These are phyloP conservation scores for Suhomyces anneliseae DNA, from an alignment of 1,139 yeast species.

Conservation along the genomic window DNA sequence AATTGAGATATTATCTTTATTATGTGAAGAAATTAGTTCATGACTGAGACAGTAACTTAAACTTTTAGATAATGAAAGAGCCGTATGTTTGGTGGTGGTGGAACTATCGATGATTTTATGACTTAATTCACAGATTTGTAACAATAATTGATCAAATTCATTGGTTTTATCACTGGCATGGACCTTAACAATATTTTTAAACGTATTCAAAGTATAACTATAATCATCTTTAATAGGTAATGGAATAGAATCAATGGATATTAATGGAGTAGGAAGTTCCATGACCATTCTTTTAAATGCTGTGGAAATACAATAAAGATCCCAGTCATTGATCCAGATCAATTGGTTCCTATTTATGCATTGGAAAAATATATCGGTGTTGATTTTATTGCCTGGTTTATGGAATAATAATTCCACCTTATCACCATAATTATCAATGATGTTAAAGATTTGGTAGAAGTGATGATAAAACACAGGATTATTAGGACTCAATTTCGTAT, in stretches of 20 bases:
- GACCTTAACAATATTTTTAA: constrained; percentile 29
- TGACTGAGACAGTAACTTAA: constrained; percentile 54
- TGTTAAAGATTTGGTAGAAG: constrained; percentile 50
- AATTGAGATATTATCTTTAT: constrained; percentile 47
- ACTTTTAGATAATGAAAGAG: constrained; percentile 47
- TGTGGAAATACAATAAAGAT: constrained; percentile 57
- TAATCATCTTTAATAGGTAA: constrained; percentile 51
- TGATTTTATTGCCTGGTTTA: constrained; percentile 57
- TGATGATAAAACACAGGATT: constrained; percentile 42
- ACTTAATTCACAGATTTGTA: constrained; percentile 45
- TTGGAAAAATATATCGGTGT: constrained; percentile 49
- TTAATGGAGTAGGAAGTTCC: constrained; percentile 45
- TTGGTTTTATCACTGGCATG: constrained; percentile 4
- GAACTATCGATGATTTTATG: constrained; percentile 30
- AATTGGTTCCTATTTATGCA: constrained; percentile 56
- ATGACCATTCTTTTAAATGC: constrained; percentile 49
- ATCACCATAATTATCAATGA: constrained; percentile 44
- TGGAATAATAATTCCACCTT: constrained; percentile 52
- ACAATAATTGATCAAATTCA: constrained; percentile 27
- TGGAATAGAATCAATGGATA: constrained; percentile 42
- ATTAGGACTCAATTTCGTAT: constrained; percentile 20
- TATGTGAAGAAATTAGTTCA: constrained; percentile 45
- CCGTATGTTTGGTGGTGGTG: constrained; percentile 44
- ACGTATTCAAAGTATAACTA: constrained; percentile 36
- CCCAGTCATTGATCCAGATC: constrained; percentile 64